Evolutionary conservation across 345 rosid species (phyloP), one percentile per base, ranked within the genome.

Genomic region (Gossypium arboreum): DNA sequence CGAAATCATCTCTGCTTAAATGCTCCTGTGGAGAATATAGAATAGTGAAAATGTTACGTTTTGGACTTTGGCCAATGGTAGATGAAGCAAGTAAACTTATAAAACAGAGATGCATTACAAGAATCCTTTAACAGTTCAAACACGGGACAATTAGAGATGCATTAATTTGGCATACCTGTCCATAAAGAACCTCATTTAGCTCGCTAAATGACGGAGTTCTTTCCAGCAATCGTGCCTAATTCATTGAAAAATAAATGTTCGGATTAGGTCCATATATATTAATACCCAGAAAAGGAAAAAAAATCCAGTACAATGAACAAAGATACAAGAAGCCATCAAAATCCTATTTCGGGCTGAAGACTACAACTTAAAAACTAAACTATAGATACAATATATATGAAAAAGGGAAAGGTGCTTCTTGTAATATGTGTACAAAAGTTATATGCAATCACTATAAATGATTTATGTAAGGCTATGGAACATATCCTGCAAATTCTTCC

Each of bases 191-290:
- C 78, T 88, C 98, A 77, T 93, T 95, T 79, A 95, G 83, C 76
- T 95, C 99, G 82, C 97, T 93, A 25, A 95, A 89, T 56, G 98
- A 95, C 7, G 99, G 97, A 41, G 93, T 90, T 84, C 92, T 89
- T 94, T 95, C 94, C 81, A 91, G 74, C 75, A 95, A 79, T 58
- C 86, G 83, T 43, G 98, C 93, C 99, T 95, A 86, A 68, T 78
- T 67, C 61, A 75, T 52, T 70, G 74, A 65, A 77, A 76, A 73
- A 73, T 59, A 73, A 59, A 45, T 73, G 22, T 16, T 51, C 1
- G 27, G 9, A 48, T 17, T 47, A 22, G 20, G 17, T 6, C 47
- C 52, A 17, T 57, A 41, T 41, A 66, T 22, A 50, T n/a, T 24
- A 62, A 57, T 8, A 48, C 29, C 18, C 68, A 12, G 55, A 20